Percentiles rank a stretch among this genome's conserved stretches.
Conservation (phyloP, 768 basidiomycete species). For the Termitomyces titanicus region DNA sequence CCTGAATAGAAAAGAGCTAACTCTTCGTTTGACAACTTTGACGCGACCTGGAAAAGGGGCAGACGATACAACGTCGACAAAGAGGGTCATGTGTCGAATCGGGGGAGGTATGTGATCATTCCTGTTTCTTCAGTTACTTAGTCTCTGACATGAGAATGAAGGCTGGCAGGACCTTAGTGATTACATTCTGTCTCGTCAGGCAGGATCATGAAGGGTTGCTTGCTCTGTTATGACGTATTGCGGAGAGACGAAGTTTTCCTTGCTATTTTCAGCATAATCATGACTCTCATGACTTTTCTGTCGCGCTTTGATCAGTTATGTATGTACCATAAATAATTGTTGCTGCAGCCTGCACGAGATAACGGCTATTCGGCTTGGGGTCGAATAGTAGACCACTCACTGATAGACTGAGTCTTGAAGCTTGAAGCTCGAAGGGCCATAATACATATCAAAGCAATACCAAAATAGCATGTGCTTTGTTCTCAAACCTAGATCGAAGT, state of each 20-base stretch:
- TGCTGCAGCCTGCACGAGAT: not conserved
- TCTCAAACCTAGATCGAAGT: not conserved
- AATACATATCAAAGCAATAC: not conserved
- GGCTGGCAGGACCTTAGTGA: constrained; percentile 81
- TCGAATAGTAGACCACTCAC: no score
- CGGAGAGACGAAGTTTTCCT: not conserved
- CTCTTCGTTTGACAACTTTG: constrained; percentile 77
- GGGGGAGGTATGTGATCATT: constrained; percentile 63
- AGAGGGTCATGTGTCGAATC: constrained; percentile 91
- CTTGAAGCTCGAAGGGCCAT: not conserved
- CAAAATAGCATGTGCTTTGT: constrained; percentile 2
- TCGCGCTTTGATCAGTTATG: constrained; percentile 16
- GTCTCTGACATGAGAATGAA: constrained; percentile 22
- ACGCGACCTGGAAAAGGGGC: constrained; percentile 53
- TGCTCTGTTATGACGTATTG: not conserved
- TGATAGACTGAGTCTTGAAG: no score
- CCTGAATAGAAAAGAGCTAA: constrained; percentile 70
- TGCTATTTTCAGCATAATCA: constrained; percentile 19
- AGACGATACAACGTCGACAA: constrained; percentile 47
- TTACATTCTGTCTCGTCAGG: constrained; percentile 75
- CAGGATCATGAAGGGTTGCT: constrained; percentile 44
- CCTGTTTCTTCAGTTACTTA: not conserved
- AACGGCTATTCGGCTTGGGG: not conserved
- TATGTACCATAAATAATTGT: constrained; percentile 2
- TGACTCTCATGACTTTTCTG: constrained; percentile 18